phyloP scores from a whole-genome alignment of 495 filamentous ascomycete species.

The Aspergillus bertholletiae region DNA sequence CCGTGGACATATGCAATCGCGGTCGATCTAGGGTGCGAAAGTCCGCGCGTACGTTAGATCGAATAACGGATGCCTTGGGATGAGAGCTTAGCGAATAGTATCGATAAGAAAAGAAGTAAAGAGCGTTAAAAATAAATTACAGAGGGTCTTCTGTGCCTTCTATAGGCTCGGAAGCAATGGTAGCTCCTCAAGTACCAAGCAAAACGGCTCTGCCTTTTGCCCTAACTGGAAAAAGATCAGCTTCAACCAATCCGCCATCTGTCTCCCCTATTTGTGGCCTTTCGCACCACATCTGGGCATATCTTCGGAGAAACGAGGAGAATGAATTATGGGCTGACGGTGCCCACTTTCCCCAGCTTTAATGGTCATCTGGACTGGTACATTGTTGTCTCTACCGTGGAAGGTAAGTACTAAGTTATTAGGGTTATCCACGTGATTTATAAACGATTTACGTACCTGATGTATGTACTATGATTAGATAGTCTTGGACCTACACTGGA shows the following conservation, averaged over 20 bases:
- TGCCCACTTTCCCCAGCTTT: background rate
- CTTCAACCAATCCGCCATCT: background rate
- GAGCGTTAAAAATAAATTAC: background rate
- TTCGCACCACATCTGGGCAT: background rate
- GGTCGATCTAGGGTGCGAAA: background rate
- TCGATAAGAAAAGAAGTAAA: background rate
- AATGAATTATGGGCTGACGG: background rate
- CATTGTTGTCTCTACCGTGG: background rate
- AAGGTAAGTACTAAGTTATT: background rate
- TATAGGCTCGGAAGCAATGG: background rate
- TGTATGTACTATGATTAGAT: background rate
- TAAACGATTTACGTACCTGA: no score
- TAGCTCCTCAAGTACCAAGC: background rate
- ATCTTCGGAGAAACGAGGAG: background rate
- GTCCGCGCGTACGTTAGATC: background rate
- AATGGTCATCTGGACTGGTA: background rate
- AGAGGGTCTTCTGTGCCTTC: background rate
- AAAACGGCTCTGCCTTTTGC: background rate
- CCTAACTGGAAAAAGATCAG: background rate
- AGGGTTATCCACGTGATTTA: background rate
- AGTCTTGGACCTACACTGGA: background rate
- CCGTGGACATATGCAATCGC: no score
- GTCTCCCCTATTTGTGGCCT: background rate
- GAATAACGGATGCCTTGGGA: background rate
- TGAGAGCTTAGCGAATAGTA: background rate